Evolutionary conservation across 305 asterid species (phyloP).

Genomic region (Fraxinus greggii): DNA sequence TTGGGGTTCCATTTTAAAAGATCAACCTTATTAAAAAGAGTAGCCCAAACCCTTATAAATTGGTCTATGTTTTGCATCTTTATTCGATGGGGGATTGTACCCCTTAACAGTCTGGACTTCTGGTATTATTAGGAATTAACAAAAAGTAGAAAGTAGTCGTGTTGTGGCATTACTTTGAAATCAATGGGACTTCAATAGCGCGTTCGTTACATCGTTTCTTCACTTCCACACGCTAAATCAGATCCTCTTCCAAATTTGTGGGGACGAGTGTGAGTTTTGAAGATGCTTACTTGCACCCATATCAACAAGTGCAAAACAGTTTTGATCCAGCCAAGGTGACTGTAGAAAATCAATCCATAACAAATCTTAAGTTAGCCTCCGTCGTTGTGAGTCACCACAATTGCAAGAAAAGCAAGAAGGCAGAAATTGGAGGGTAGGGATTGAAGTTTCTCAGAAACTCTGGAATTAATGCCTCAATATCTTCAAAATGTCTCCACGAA

Average conservation of each 20-base stretch:
- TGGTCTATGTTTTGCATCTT: too few relatives aligned
- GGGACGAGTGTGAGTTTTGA: constrained; percentile 42
- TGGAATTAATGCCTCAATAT: constrained; percentile 12
- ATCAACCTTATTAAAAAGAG: too few relatives aligned
- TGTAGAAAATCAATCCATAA: constrained; percentile 29
- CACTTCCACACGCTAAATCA: too few relatives aligned
- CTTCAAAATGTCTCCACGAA: constrained; percentile 29
- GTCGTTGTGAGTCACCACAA: constrained; percentile 51
- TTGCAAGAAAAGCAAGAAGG: constrained; percentile 37
- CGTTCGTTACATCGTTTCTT: too few relatives aligned
- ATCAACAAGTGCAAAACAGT: constrained; percentile 29
- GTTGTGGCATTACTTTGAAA: too few relatives aligned
- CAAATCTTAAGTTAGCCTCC: constrained; percentile 74
- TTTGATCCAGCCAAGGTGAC: constrained; percentile 24
- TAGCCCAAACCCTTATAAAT: too few relatives aligned
- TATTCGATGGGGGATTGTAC: too few relatives aligned
- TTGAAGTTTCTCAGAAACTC: constrained; percentile 70
- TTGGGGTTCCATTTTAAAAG: too few relatives aligned
- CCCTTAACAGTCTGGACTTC: too few relatives aligned
- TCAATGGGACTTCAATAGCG: too few relatives aligned
- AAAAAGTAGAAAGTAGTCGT: too few relatives aligned
- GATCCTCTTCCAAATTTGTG: constrained; percentile 38
- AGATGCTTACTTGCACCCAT: constrained; percentile 43
- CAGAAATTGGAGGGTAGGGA: constrained; percentile 78
- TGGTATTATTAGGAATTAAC: too few relatives aligned